These are phyloP conservation scores for Ceratocystis lukuohia DNA, from an alignment of 2,329 filamentous ascomycete species.

Conservation along the genomic window DNA sequence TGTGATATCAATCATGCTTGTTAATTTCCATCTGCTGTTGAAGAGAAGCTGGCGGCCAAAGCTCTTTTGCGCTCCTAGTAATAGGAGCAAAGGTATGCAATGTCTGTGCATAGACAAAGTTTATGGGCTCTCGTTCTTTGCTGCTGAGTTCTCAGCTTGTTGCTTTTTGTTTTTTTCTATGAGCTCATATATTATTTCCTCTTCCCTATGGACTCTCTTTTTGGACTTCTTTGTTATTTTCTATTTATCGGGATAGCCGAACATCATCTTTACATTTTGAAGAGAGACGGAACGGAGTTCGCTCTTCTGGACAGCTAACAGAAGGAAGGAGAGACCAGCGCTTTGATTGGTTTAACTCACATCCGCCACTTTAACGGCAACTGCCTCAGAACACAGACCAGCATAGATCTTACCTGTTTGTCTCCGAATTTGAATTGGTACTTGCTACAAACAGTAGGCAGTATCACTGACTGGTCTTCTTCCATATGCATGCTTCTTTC, in stretches of 20 bases:
- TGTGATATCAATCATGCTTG: not conserved
- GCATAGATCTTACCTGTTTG: not conserved
- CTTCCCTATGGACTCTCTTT: not conserved
- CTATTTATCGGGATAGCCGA: not conserved
- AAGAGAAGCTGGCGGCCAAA: slow-evolving; percentile 4
- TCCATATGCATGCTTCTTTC: not conserved
- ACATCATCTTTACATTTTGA: not conserved
- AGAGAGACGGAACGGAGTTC: not conserved
- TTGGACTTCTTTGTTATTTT: not conserved
- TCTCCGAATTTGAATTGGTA: not conserved
- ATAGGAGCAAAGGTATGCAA: not conserved
- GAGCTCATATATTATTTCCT: not conserved
- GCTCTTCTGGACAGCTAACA: not conserved
- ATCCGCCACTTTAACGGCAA: not conserved
- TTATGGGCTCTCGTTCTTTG: not conserved
- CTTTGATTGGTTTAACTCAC: not conserved
- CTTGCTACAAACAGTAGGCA: not conserved
- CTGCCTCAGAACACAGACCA: not conserved
- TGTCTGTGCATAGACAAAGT: slow-evolving; percentile 3
- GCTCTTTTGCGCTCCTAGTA: not conserved
- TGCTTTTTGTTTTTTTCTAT: not conserved
- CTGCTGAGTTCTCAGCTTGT: not conserved
- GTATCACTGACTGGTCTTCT: not conserved
- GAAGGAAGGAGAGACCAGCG: not conserved
- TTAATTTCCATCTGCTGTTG: slow-evolving; percentile 1